Conservation (phyloP, 257 asterid genomes). For the Asclepias syriaca region DNA sequence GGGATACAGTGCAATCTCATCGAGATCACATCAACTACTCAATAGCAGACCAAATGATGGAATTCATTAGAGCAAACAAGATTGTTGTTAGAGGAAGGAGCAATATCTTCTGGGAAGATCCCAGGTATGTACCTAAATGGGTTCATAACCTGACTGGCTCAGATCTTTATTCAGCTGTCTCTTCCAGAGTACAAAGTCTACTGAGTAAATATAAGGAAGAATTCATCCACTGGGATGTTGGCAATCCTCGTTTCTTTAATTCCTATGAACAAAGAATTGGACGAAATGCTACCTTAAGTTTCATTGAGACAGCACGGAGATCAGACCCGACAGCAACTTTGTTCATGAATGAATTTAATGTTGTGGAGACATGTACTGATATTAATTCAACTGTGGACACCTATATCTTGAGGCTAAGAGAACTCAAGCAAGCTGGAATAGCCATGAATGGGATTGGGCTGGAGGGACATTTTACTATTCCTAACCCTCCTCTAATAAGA, state of each 20-base stretch:
- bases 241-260: conserved; percentile 34
- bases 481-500: conserved; percentile 46
- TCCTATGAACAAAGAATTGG: conserved; percentile 39
- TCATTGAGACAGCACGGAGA: conserved; percentile 29
- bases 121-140: conserved; percentile 31
- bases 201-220: conserved; percentile 35
- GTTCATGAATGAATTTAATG: conserved; percentile 46
- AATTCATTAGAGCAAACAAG: conserved; percentile 33
- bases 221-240: conserved; percentile 47
- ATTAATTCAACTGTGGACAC: conserved; percentile 41
- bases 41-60: conserved; percentile 34
- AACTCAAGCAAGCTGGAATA: conserved; percentile 33
- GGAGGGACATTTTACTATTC: conserved; percentile 43
- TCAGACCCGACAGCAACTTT: conserved; percentile 42
- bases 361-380: conserved; percentile 43
- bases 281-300: conserved; percentile 32
- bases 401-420: conserved; percentile 30
- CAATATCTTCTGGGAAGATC: conserved; percentile 45
- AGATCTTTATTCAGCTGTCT: conserved; percentile 28
- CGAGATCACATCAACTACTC: conserved; percentile 34
- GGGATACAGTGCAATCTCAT: conserved; percentile 36
- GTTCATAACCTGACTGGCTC: conserved; percentile 30
- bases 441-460: conserved; percentile 43
- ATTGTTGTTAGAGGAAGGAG: conserved; percentile 31
- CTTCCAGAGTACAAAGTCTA: conserved; percentile 31